Conservation (phyloP, 169 alveolate genomes). For the Plasmodium sp. region DNA sequence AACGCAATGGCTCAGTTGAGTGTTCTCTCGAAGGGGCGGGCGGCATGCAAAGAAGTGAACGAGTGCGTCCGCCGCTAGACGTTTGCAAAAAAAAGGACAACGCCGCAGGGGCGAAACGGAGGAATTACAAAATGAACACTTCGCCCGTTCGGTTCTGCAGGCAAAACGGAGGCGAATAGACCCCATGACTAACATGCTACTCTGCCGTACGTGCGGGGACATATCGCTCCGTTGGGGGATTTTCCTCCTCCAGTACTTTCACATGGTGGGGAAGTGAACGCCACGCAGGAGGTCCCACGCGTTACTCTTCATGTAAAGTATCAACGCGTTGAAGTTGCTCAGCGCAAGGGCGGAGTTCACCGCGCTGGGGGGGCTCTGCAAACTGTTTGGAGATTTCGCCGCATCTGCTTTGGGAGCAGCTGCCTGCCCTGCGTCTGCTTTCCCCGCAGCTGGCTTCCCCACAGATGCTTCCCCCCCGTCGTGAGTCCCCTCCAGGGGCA, state of each 20-base stretch:
- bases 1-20: background rate
- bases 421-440: background rate
- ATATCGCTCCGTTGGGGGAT: background rate
- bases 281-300: conserved; percentile 4
- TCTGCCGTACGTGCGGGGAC: too few species aligned
- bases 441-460: background rate
- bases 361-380: background rate
- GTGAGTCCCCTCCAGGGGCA: background rate
- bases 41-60: background rate
- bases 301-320: conserved; percentile 35
- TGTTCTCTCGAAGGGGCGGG: background rate
- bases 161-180: background rate
- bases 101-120: too few species aligned
- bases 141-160: background rate
- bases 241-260: background rate
- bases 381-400: background rate
- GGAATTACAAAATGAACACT: background rate
- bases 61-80: background rate
- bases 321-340: conserved; percentile 13
- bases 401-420: background rate
- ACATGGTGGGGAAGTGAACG: conserved; percentile 30
- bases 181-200: too few species aligned
- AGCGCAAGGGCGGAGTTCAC: background rate
- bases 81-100: too few species aligned
- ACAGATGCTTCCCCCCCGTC: background rate